These are phyloP conservation scores for Ceratobasidium sp. DNA, from an alignment of 1,284 basidiomycete genomes.

Conservation along the genomic window DNA sequence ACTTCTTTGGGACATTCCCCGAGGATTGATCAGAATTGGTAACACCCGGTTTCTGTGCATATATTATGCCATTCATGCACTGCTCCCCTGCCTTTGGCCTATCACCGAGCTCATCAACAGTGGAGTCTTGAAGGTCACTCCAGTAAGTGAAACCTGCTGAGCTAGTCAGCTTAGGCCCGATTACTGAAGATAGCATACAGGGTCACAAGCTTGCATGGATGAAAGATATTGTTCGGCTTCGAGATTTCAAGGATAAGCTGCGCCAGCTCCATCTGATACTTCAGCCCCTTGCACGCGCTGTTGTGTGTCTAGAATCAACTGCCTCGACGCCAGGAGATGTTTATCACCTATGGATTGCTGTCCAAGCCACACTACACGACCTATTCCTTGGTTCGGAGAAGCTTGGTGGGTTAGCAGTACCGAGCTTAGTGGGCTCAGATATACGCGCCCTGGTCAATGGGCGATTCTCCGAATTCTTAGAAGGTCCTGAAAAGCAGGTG, in stretches of 20 bases:
- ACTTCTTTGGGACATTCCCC: no score
- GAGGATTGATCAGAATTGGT: background rate
- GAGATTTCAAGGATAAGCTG: no score
- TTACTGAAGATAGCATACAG: no score
- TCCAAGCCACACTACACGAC: constrained; percentile 6
- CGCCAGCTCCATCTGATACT: constrained; percentile 19
- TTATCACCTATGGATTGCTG: constrained; percentile 40
- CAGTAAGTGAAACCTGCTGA: background rate
- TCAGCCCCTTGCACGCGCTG: constrained; percentile 26
- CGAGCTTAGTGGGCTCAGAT: background rate
- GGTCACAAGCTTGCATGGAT: no score
- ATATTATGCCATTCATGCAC: background rate
- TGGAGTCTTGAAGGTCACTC: background rate
- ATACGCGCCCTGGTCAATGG: constrained; percentile 15
- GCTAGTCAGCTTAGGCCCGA: no score
- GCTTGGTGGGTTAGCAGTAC: constrained; percentile 1
- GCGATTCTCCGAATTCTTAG: constrained; percentile 28
- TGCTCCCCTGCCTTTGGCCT: background rate
- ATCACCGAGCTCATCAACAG: background rate
- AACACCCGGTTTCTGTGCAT: background rate
- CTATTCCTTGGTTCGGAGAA: constrained; percentile 7
- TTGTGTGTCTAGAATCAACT: constrained; percentile 34
- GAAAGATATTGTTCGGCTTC: no score
- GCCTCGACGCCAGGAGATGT: constrained; percentile 21
- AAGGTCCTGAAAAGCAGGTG: constrained; percentile 9